These are phyloP conservation scores for Fusarium clavum DNA, from an alignment of 2,329 filamentous ascomycete genomes.

Conservation along the genomic window DNA sequence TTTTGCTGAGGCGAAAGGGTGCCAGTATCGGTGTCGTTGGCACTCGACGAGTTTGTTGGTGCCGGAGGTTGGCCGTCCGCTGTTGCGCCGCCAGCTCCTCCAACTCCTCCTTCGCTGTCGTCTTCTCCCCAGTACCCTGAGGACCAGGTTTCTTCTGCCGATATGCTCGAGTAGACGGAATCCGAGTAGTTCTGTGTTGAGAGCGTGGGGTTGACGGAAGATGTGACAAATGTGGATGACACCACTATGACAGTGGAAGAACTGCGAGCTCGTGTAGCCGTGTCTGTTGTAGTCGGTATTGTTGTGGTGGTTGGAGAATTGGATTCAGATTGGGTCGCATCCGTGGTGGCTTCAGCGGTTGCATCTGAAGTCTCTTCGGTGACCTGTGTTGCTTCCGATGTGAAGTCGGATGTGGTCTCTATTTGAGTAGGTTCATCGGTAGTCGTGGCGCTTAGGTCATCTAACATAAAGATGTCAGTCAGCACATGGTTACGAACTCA, in stretches of 20 bases:
- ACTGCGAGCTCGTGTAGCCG: conserved; percentile 21
- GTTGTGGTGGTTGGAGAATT: conserved; percentile 18
- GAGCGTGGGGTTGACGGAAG: conserved; percentile 25
- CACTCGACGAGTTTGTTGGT: conserved; percentile 35
- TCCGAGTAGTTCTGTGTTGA: conserved; percentile 38
- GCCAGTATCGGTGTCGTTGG: conserved; percentile 37
- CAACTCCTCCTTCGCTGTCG: conserved; percentile 16
- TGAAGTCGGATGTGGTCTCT: conserved; percentile 33
- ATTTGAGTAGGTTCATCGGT: conserved; percentile 30
- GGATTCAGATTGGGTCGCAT: conserved; percentile 18
- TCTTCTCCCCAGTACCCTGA: conserved; percentile 36
- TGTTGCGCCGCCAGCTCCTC: conserved; percentile 34
- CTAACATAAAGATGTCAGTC: conserved; percentile 30
- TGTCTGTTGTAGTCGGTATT: conserved; percentile 26
- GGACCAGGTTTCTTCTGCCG: conserved; percentile 42
- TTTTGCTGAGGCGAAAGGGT: conserved; percentile 51
- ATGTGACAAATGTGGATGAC: conserved; percentile 35
- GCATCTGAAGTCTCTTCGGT: conserved; percentile 23
- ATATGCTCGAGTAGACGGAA: conserved; percentile 42
- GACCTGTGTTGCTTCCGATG: conserved; percentile 20
- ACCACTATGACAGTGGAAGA: conserved; percentile 39
- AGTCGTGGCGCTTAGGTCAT: conserved; percentile 34
- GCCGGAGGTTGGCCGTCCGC: conserved; percentile 35
- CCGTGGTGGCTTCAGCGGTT: conserved; percentile 28
- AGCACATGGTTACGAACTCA: conserved; percentile 28